phyloP scores from a whole-genome alignment of 257 asterid species.

The Primulina eburnea region DNA sequence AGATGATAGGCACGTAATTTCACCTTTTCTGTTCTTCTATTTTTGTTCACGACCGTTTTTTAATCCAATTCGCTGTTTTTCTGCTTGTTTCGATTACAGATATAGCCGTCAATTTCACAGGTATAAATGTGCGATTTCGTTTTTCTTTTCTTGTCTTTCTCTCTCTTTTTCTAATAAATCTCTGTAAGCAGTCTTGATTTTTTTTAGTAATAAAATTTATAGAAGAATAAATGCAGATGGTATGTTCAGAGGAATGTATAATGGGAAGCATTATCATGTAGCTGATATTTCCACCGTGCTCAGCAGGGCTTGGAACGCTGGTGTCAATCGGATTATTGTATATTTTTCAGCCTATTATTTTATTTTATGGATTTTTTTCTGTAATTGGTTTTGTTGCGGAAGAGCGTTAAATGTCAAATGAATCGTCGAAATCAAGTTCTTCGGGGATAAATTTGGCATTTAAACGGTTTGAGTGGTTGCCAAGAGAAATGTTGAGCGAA shows the following conservation, averaged over 20 bases:
- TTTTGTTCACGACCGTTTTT: background rate
- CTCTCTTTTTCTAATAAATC: background rate
- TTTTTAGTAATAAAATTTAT: slow-evolving; percentile 4
- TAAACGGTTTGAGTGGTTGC: too few relatives aligned
- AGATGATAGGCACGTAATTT: slow-evolving; percentile 68
- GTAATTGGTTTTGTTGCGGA: slow-evolving; percentile 20
- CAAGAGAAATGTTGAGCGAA: too few relatives aligned
- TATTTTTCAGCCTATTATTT: slow-evolving; percentile 16
- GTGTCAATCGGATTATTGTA: slow-evolving; percentile 88
- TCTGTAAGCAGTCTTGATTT: background rate
- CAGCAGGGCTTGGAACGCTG: slow-evolving; percentile 92
- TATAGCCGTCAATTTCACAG: slow-evolving; percentile 94
- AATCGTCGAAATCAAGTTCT: background rate
- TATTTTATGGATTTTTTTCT: slow-evolving; percentile 7
- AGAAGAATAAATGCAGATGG: slow-evolving; percentile 49
- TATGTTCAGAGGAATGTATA: slow-evolving; percentile 90
- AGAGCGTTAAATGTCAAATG: slow-evolving; percentile 4
- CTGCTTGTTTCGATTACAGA: slow-evolving; percentile 45
- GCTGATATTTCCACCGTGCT: slow-evolving; percentile 82
- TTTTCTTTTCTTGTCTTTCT: background rate
- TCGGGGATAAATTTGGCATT: too few relatives aligned
- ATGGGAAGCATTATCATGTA: slow-evolving; percentile 79
- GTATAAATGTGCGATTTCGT: slow-evolving; percentile 31
- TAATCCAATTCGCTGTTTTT: background rate
- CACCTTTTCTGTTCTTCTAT: background rate